These are phyloP conservation scores for Tuber brumale DNA, from an alignment of 495 filamentous ascomycete genomes.

Conservation along the genomic window DNA sequence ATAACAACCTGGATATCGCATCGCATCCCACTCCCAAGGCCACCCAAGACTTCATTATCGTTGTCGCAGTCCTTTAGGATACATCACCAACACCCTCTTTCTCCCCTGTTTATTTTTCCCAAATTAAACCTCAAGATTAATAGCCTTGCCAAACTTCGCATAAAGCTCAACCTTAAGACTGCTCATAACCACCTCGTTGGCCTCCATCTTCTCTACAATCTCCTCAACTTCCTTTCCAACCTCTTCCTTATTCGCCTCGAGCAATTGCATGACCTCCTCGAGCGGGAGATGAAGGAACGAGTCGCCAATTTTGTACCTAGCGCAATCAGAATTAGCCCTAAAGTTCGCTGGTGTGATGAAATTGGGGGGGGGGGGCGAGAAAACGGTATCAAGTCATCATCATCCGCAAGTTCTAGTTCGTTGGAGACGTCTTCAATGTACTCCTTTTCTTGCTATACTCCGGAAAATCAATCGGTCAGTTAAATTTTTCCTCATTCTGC, in stretches of 20 bases:
- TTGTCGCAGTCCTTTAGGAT: not conserved
- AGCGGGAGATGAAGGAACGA: conserved; percentile 83
- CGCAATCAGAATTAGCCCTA: not conserved
- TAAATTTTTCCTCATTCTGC: not conserved
- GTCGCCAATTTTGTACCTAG: conserved; percentile 93
- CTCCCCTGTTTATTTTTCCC: not conserved
- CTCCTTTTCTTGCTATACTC: conserved; percentile 86
- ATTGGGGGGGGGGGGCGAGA: conserved; percentile 30
- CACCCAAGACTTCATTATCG: not conserved
- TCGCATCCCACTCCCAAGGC: not conserved
- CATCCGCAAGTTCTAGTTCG: conserved; percentile 90
- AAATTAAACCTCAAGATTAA: conserved; percentile 82
- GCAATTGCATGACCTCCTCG: conserved; percentile 73
- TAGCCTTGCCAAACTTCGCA: conserved; percentile 86
- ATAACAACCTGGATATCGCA: not conserved
- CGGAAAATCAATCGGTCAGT: not conserved
- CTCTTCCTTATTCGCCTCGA: conserved; percentile 60
- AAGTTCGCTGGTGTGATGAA: conserved; percentile 23
- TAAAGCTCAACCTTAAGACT: conserved; percentile 85
- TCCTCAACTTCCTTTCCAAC: conserved; percentile 68
- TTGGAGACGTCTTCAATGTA: conserved; percentile 86
- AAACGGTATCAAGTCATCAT: conserved; percentile 87
- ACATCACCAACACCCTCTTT: not conserved
- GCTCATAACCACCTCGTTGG: conserved; percentile 75
- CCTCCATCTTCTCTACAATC: conserved; percentile 67